A percentile compares a stretch with the other conserved stretches of the same genome.
Evolutionary conservation across 2,329 filamentous ascomycete species (phyloP).

Genomic region (Sarocladium strictum): DNA sequence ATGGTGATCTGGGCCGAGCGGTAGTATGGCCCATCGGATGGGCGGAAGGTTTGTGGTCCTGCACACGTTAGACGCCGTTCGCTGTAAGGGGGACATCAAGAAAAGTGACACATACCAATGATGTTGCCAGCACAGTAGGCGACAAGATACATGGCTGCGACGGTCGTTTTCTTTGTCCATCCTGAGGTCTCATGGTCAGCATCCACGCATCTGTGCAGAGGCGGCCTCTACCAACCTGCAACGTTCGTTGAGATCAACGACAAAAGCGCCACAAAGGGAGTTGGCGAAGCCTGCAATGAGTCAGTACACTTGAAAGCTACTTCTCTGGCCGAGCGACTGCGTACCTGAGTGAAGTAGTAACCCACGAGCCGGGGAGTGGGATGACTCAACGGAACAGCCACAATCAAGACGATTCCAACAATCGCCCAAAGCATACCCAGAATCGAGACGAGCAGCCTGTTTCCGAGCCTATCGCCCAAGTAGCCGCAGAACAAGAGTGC

Average conservation of each 20-base stretch:
- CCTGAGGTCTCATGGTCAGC: slow-evolving; percentile 18
- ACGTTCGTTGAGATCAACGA: slow-evolving; percentile 25
- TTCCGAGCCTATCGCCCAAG: slow-evolving; percentile 12
- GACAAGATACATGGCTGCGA: slow-evolving; percentile 41
- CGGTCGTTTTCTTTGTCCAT: slow-evolving; percentile 48
- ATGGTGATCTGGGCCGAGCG: slow-evolving; percentile 59
- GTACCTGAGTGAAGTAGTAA: slow-evolving; percentile 55
- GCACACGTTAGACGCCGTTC: slow-evolving; percentile 13
- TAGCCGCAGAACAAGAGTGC: slow-evolving; percentile 45
- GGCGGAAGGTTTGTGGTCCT: slow-evolving; percentile 51
- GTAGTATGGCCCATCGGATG: slow-evolving; percentile 52
- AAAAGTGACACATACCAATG: slow-evolving; percentile 36
- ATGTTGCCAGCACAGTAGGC: slow-evolving; percentile 50
- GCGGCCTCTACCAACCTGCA: slow-evolving; percentile 18
- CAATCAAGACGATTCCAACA: slow-evolving; percentile 26
- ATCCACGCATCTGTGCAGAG: not conserved
- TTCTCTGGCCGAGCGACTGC: not conserved
- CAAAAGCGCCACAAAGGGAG: slow-evolving; percentile 34
- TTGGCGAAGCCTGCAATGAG: not conserved
- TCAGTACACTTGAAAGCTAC: not conserved
- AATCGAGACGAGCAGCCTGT: slow-evolving; percentile 12
- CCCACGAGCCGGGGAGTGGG: slow-evolving; percentile 49
- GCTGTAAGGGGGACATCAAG: not conserved
- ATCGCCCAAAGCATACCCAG: slow-evolving; percentile 19
- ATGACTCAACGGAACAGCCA: slow-evolving; percentile 27